phyloP scores from a whole-genome alignment of 345 rosid genomes.

The Erodium maritimum region DNA sequence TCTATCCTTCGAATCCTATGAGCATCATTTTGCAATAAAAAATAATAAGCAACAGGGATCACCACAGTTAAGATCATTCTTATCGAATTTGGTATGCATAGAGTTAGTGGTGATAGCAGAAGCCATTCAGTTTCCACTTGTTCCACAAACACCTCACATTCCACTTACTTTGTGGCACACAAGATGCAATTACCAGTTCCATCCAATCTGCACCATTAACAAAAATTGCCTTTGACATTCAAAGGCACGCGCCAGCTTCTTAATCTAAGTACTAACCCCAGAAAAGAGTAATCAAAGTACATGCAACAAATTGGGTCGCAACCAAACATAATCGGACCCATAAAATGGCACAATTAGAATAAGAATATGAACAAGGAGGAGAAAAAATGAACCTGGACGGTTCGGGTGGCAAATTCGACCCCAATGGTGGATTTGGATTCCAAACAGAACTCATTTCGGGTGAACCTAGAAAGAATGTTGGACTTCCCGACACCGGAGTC shows the following conservation, averaged over 20 bases:
- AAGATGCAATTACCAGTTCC: not conserved
- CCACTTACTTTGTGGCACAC: not conserved
- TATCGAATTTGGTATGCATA: not conserved
- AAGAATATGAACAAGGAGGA: not conserved
- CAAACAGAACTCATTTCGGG: conserved; percentile 60
- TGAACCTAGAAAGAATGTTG: conserved; percentile 58
- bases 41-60: too few relatives aligned
- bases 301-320: not conserved
- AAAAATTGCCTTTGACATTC: too few relatives aligned
- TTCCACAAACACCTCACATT: not conserved
- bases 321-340: not conserved
- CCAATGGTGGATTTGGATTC: conserved; percentile 70
- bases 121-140: not conserved
- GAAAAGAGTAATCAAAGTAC: not conserved
- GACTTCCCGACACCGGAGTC: conserved; percentile 78
- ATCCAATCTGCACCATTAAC: too few relatives aligned
- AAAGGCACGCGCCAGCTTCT: not conserved
- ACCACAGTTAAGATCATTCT: not conserved
- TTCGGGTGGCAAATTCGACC: conserved; percentile 64
- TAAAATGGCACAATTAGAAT: not conserved
- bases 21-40: not conserved
- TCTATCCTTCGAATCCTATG: not conserved
- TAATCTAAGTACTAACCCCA: not conserved
- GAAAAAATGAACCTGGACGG: conserved; percentile 34
- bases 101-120: too few relatives aligned